Evolutionary conservation across 176 grass and related monocot species (phyloP).

Genomic region (Cenchrus fungigraminus): DNA sequence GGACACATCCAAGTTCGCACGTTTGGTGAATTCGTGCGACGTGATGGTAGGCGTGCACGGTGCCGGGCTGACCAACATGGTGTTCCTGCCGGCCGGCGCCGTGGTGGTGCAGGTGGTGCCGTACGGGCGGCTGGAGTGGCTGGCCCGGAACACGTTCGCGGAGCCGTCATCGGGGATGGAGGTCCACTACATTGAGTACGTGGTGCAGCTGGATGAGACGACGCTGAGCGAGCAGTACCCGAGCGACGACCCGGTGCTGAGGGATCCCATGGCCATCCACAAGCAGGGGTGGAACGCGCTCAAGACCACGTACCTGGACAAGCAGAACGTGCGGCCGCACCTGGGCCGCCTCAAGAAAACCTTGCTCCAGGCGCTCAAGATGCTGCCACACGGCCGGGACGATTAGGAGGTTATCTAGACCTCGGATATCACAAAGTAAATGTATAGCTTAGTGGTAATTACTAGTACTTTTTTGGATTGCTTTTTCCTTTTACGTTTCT

Average conservation of each 20-base stretch:
- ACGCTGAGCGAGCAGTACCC: slow-evolving; percentile 85
- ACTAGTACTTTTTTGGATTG: no score
- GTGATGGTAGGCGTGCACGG: slow-evolving; percentile 95
- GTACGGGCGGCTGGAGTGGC: slow-evolving; percentile 77
- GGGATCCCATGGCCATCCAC: slow-evolving; percentile 72
- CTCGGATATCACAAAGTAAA: no score
- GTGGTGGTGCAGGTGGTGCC: slow-evolving; percentile 92
- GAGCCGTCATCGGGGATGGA: slow-evolving; percentile 76
- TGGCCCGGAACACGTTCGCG: slow-evolving; percentile 77
- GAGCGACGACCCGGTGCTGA: slow-evolving; percentile 67
- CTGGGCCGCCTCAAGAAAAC: slow-evolving; percentile 82
- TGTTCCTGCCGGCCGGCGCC: slow-evolving; percentile 78
- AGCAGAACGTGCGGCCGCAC: slow-evolving; percentile 89
- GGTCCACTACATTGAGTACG: slow-evolving; percentile 85
- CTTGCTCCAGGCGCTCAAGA: slow-evolving; percentile 65
- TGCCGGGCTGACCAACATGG: slow-evolving; percentile 93
- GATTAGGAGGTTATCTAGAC: neutral
- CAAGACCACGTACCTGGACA: slow-evolving; percentile 85
- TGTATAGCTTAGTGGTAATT: neutral
- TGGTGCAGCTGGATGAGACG: slow-evolving; percentile 83
- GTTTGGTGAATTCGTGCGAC: slow-evolving; percentile 89
- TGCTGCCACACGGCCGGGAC: slow-evolving; percentile 59
- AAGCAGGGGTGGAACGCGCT: slow-evolving; percentile 82
- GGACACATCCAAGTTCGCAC: slow-evolving; percentile 80
- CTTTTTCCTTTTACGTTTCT: neutral